Conservation (phyloP, 129 eudicot genomes). For the Centella asiatica region DNA sequence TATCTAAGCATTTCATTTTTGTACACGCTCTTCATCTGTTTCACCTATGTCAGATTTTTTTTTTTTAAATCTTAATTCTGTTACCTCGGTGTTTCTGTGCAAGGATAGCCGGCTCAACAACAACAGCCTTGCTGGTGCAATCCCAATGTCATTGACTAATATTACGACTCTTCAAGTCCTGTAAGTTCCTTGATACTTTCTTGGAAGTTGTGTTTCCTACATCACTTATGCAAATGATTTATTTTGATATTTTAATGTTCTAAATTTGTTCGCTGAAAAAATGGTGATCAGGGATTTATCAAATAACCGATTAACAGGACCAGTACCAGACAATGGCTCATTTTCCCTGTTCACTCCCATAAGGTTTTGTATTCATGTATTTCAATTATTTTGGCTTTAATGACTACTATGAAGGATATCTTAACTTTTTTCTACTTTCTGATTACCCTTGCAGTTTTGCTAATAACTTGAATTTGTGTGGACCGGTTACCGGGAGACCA, state of each 20-base stretch:
- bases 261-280: not conserved
- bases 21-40: not conserved
- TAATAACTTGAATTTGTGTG: conserved; percentile 44
- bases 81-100: conserved; percentile 15
- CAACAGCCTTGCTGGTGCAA: conserved; percentile 70
- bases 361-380: conserved; percentile 31
- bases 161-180: conserved; percentile 73
- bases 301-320: conserved; percentile 73
- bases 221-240: not conserved
- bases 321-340: conserved; percentile 96
- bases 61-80: not conserved
- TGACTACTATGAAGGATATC: too few relatives aligned
- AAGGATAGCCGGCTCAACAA: conserved; percentile 87
- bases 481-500: conserved; percentile 61
- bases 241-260: not conserved
- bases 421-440: not conserved
- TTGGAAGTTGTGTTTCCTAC: not conserved
- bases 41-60: not conserved
- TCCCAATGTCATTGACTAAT: conserved; percentile 79
- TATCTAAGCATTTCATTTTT: not conserved
- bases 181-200: conserved; percentile 36
- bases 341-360: conserved; percentile 88
- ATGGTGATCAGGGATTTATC: conserved; percentile 62
- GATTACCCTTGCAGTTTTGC: conserved; percentile 36
- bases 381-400: not conserved